Conservation (phyloP, 1,284 basidiomycete genomes). For the Gomphus sp. region DNA sequence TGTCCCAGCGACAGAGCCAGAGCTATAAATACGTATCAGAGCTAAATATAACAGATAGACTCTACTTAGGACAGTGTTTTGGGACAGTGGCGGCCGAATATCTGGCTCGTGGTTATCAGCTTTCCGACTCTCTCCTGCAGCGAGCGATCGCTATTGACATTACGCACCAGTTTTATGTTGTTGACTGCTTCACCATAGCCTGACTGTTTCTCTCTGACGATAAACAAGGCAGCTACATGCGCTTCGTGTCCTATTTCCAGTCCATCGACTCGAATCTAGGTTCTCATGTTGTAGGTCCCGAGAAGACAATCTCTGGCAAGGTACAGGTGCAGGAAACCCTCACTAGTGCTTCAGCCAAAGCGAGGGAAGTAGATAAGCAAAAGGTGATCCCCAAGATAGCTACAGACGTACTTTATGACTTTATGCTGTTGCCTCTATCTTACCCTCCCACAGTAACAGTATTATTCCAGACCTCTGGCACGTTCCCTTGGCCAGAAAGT, state of each 20-base stretch:
- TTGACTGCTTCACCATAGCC: not conserved
- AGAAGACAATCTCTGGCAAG: slow-evolving; percentile 68
- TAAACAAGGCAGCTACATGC: slow-evolving; percentile 79
- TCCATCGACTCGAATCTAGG: slow-evolving; percentile 64
- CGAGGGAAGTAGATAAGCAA: slow-evolving; percentile 72
- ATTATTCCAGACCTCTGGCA: slow-evolving; percentile 67
- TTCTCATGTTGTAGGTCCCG: slow-evolving; percentile 55
- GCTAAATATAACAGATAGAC: not conserved
- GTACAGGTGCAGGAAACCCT: slow-evolving; percentile 46
- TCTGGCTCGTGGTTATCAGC: slow-evolving; percentile 75
- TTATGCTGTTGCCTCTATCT: not conserved
- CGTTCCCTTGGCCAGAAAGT: slow-evolving; percentile 77
- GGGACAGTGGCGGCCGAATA: slow-evolving; percentile 76
- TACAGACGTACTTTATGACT: slow-evolving; percentile 40
- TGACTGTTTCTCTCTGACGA: slow-evolving; percentile 29
- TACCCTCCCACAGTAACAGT: slow-evolving; percentile 38
- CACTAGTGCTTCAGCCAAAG: slow-evolving; percentile 51
- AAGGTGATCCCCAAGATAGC: slow-evolving; percentile 66
- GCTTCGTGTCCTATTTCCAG: slow-evolving; percentile 74
- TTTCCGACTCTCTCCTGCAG: slow-evolving; percentile 73
- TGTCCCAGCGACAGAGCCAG: slow-evolving; percentile 65
- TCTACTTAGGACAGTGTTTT: not conserved
- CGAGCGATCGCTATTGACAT: slow-evolving; percentile 85
- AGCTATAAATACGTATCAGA: slow-evolving; percentile 51
- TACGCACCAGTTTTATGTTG: slow-evolving; percentile 26